Evolutionary conservation across 768 basidiomycete genomes (phyloP).

Genomic region (Holtermanniella nyarrowii): DNA sequence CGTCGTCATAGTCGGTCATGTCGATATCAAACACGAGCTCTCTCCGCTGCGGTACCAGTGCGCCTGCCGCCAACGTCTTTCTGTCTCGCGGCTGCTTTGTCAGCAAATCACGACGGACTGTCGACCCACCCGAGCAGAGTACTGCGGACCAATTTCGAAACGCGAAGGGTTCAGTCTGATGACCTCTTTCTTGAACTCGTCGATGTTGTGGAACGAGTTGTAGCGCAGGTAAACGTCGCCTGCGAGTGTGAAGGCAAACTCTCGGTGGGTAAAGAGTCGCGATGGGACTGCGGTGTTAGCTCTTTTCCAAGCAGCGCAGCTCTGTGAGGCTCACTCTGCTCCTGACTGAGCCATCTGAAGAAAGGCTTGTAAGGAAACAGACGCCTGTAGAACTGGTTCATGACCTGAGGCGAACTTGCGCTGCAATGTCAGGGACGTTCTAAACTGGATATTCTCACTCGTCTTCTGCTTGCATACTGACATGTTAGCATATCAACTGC

Average conservation of each 20-base stretch:
- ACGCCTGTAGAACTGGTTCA: constrained; percentile 72
- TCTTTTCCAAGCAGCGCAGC: background rate
- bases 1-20: constrained; percentile 96
- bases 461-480: constrained; percentile 1
- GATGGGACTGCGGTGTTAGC: constrained; percentile 45
- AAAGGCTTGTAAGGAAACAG: constrained; percentile 92
- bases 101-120: background rate
- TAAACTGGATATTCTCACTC: background rate
- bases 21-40: constrained; percentile 99
- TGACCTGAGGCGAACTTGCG: constrained; percentile 52
- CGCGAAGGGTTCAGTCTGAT: constrained; percentile 75
- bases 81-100: constrained; percentile 67
- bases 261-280: constrained; percentile 79
- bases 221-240: constrained; percentile 91
- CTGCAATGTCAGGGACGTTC: constrained; percentile 5
- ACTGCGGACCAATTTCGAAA: constrained; percentile 95
- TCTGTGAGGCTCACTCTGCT: constrained; percentile 47
- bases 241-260: constrained; percentile 86
- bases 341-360: constrained; percentile 91
- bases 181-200: constrained; percentile 87
- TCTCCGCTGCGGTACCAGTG: constrained; percentile 63
- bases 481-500: no score
- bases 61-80: constrained; percentile 62
- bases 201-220: constrained; percentile 72
- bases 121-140: constrained; percentile 58